These are phyloP conservation scores for Phytophthora quininea DNA, from an alignment of 352 stramenopile genomes.

Conservation along the genomic window DNA sequence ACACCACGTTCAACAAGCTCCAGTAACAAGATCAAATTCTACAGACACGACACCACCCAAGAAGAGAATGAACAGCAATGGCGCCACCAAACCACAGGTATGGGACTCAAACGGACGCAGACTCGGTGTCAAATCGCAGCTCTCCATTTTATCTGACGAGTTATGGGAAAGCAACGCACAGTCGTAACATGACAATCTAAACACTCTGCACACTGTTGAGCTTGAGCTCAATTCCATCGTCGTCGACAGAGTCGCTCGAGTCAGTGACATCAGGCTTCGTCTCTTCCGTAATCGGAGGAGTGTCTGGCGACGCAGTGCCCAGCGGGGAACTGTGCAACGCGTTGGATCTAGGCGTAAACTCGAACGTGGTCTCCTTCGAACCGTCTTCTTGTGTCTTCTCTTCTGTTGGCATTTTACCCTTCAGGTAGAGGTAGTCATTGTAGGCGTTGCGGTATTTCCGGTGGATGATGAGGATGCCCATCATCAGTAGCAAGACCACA, in stretches of 20 bases:
- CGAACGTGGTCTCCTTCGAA: conserved; percentile 76
- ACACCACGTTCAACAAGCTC: conserved; percentile 6
- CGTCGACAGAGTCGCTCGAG: conserved; percentile 28
- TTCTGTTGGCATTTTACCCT: conserved; percentile 73
- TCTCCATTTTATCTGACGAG: conserved; percentile 4
- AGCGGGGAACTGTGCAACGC: conserved; percentile 53
- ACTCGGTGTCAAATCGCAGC: conserved; percentile 35
- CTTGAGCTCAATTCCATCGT: conserved; percentile 42
- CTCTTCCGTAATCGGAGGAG: conserved; percentile 20
- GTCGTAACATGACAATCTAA: conserved; percentile 16
- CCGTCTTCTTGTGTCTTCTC: conserved; percentile 59
- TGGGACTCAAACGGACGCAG: conserved; percentile 67
- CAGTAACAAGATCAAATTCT: not conserved
- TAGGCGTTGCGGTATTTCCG: conserved; percentile 82
- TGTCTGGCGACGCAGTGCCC: conserved; percentile 24
- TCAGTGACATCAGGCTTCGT: conserved; percentile 33
- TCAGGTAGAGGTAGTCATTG: conserved; percentile 86
- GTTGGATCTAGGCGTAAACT: conserved; percentile 70
- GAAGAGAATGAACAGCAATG: not conserved
- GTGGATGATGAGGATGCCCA: conserved; percentile 67
- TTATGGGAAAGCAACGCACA: conserved; percentile 3
- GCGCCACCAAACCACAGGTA: conserved; percentile 27
- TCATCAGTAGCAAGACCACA: conserved; percentile 73
- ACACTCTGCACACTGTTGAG: conserved; percentile 44
- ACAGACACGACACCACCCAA: conserved; percentile 4